A percentile compares a stretch with the other conserved stretches of the same genome.
These are phyloP conservation scores for Castanea sativa DNA, from an alignment of 306 rosid genomes.

Conservation along the genomic window DNA sequence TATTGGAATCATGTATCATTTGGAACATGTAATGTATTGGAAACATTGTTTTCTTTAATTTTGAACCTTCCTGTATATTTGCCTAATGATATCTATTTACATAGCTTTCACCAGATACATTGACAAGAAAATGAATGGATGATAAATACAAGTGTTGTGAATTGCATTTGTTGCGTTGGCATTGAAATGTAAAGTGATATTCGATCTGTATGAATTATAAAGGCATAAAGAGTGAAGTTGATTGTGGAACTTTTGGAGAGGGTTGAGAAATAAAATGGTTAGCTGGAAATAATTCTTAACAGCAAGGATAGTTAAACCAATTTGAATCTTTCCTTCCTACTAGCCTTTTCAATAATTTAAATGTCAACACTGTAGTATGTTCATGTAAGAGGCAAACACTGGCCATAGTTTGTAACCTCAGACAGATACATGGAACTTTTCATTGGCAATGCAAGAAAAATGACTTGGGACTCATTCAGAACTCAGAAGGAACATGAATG, in stretches of 20 bases:
- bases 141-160: not conserved
- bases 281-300: not conserved
- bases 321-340: no score
- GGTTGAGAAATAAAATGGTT: not conserved
- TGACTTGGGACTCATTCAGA: no score
- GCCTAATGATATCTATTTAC: not conserved
- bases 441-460: no score
- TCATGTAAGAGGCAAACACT: no score
- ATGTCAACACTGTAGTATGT: no score
- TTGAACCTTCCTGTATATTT: not conserved
- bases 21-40: not conserved
- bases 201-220: not conserved
- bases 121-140: not conserved
- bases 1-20: not conserved
- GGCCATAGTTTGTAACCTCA: no score
- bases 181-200: not conserved
- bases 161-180: not conserved
- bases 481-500: no score
- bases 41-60: not conserved
- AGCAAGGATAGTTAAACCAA: no score
- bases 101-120: not conserved
- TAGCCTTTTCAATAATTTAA: no score
- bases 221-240: not conserved
- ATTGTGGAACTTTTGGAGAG: not conserved
- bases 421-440: no score